A percentile compares a stretch with the other conserved stretches of the same genome.
These are phyloP conservation scores for Xylaria hypoxylon DNA, from an alignment of 2,329 filamentous ascomycete species.

Conservation along the genomic window DNA sequence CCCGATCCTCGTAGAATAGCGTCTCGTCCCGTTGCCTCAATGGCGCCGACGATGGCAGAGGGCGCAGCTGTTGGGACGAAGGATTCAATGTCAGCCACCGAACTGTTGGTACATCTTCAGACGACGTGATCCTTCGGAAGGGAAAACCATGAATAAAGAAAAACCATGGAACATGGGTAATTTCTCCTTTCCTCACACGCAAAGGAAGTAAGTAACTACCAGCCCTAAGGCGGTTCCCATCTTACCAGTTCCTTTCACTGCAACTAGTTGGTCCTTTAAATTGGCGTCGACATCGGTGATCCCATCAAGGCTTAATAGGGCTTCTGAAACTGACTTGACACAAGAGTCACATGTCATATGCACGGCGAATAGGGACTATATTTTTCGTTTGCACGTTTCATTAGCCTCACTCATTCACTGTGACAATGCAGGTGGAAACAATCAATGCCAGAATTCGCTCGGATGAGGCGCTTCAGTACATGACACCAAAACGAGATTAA, in stretches of 20 bases:
- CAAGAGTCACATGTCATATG: conserved; percentile 92
- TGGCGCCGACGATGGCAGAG: conserved; percentile 87
- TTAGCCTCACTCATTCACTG: conserved; percentile 38
- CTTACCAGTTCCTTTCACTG: conserved; percentile 83
- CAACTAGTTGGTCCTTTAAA: conserved; percentile 84
- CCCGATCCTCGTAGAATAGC: conserved; percentile 93
- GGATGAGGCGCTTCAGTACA: not conserved
- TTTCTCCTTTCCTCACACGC: not conserved
- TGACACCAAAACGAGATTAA: not conserved
- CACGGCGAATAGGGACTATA: conserved; percentile 91
- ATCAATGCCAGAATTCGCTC: not conserved
- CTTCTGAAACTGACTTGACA: conserved; percentile 84
- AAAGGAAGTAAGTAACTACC: conserved; percentile 1
- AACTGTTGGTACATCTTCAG: conserved; percentile 40
- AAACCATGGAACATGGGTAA: not conserved
- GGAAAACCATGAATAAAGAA: not conserved
- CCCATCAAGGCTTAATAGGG: conserved; percentile 80
- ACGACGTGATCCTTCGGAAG: conserved; percentile 29
- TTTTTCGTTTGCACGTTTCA: conserved; percentile 46
- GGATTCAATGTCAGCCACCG: conserved; percentile 33
- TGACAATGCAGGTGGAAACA: not conserved
- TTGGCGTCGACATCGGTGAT: conserved; percentile 86
- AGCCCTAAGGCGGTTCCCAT: conserved; percentile 10
- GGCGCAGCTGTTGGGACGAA: conserved; percentile 72
- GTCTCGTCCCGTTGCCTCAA: conserved; percentile 90